Base-by-base conservation (phyloP, 2,329 filamentous ascomycete species). In the Pezicula neosporulosa region DNA sequence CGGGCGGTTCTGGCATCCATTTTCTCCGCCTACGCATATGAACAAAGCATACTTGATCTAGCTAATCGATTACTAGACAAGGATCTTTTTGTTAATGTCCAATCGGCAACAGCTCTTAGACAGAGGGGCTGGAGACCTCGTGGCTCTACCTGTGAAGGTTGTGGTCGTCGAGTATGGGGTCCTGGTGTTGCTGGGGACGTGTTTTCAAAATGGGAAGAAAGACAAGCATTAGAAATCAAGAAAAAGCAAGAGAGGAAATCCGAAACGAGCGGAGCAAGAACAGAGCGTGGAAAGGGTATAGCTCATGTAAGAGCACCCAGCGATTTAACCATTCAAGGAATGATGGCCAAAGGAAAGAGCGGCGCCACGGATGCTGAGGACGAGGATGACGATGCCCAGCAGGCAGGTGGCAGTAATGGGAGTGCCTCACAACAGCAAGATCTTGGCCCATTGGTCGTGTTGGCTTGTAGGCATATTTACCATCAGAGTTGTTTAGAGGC, bases 1-100 rank as follows among this genome's bases (percentile, higher is more conserved):
- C 87, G 94, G 42, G 82, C 82, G 6, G 92, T 97, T 1, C 80
- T 99, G 2, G 77, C 83, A 1, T 94, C 92, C 12, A 93, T 99
- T 50, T 97, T 99, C 71, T 85, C 93, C 0, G 93, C 94, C 0
- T 99, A 99, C 66, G 87, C 91, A 0, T 97, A 97, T 66, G 94
- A 99, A 68, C 89, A 93, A 67, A 92, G 89, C 0, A 89, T 99
- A 15, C 78, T 99, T 18, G 78, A 81, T 2, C 81, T 99, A 3
- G 90, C 94, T 1, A 96, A 93, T 66, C 81, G 87, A 4, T 83
- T 99, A 50, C 77, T 99, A 0, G 92, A 96, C 56, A 86, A 90
- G 59, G 94, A 94, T 62, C 77, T 96, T 6, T 99, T 97, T 63
- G 81, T 87, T 38, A 87, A 89, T 57, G 90, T 99, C 35, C 77